A percentile compares a stretch with the other conserved stretches of the same genome.
These are phyloP conservation scores for Capsicum pubescens DNA, from an alignment of 257 asterid genomes.

Conservation along the genomic window DNA sequence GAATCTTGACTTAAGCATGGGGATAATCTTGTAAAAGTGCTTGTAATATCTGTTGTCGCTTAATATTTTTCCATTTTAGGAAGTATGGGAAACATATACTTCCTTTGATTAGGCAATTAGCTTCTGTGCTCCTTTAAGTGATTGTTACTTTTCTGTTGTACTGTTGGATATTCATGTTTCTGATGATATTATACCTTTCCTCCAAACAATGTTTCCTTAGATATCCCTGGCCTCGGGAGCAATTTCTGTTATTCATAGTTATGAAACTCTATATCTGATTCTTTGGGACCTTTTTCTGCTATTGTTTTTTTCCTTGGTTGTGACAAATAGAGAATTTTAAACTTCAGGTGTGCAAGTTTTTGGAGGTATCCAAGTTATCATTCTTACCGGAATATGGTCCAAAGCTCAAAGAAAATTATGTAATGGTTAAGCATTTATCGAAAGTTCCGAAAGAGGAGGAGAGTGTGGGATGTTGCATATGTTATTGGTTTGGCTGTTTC, in stretches of 20 bases:
- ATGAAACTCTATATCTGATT: neutral
- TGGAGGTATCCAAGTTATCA: constrained; percentile 96
- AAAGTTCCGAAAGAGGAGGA: constrained; percentile 54
- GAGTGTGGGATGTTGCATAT: constrained; percentile 59
- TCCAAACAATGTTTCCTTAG: constrained; percentile 17
- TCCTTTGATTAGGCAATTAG: neutral
- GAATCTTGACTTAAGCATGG: constrained; percentile 13
- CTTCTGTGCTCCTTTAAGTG: neutral
- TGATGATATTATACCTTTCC: constrained; percentile 17
- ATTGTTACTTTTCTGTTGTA: neutral
- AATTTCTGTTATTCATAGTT: constrained; percentile 7
- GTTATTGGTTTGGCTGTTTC: constrained; percentile 70
- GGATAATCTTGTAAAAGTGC: neutral
- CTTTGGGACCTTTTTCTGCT: neutral
- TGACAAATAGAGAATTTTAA: constrained; percentile 11
- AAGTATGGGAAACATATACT: constrained; percentile 9
- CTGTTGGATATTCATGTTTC: constrained; percentile 8
- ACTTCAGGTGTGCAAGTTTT: constrained; percentile 85
- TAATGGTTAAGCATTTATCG: constrained; percentile 72
- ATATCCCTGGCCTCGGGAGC: neutral
- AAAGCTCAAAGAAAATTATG: constrained; percentile 91
- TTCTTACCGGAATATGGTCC: constrained; percentile 86
- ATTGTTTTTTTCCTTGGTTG: constrained; percentile 23
- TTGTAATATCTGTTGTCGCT: constrained; percentile 7
- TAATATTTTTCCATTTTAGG: neutral